A percentile compares a stretch with the other conserved stretches of the same genome.
Conservation (phyloP, 768 basidiomycete genomes). For the Rhizopogon vesiculosus region DNA sequence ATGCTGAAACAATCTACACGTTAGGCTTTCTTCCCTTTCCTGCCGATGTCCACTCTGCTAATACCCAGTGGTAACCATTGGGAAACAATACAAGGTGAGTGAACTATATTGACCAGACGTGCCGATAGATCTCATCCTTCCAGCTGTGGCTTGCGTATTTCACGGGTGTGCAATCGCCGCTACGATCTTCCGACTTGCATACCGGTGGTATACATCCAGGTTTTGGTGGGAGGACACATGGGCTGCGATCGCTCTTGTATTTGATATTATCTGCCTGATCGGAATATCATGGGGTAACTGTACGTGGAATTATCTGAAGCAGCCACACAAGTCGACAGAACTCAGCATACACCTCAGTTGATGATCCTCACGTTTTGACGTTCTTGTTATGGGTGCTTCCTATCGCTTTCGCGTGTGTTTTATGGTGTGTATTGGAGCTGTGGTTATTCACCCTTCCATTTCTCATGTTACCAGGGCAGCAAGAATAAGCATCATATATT, state of each 20-base stretch:
- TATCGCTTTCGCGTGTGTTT: slow-evolving; percentile 10
- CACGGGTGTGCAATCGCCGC: slow-evolving; percentile 14
- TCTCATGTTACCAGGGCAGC: slow-evolving; percentile 14
- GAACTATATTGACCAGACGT: not conserved
- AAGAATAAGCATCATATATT: slow-evolving; percentile 23
- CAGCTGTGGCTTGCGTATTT: not conserved
- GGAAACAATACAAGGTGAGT: not conserved
- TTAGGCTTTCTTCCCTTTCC: not conserved
- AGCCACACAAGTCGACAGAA: not conserved
- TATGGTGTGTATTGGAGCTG: slow-evolving; percentile 15
- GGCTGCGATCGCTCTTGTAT: slow-evolving; percentile 19
- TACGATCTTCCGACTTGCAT: slow-evolving; percentile 14
- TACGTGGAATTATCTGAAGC: slow-evolving; percentile 7
- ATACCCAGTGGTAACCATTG: not conserved
- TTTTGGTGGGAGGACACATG: slow-evolving; percentile 25
- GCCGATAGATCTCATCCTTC: not conserved
- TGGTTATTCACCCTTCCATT: not conserved
- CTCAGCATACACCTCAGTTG: not conserved
- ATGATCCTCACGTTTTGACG: not conserved
- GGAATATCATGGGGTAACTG: slow-evolving; percentile 15
- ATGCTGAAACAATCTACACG: not conserved
- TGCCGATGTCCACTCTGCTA: not conserved
- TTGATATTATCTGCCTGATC: slow-evolving; percentile 14
- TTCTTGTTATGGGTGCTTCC: slow-evolving; percentile 15
- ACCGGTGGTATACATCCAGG: slow-evolving; percentile 14